phyloP scores from a whole-genome alignment of 768 basidiomycete species.

The Suillus clintonianus region DNA sequence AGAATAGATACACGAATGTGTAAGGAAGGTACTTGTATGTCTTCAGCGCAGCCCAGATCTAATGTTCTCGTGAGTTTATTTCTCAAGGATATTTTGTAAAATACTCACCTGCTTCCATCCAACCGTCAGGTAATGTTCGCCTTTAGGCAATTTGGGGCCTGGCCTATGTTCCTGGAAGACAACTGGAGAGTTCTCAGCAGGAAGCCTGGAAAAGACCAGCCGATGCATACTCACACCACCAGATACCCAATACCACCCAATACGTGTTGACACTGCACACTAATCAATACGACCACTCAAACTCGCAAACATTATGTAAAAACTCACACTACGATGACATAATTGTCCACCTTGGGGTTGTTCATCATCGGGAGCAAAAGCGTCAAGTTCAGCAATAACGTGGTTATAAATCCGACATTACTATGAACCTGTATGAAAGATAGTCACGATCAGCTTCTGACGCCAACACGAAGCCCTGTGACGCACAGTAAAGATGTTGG shows the following conservation, averaged over 20 bases:
- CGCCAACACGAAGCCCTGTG: not conserved
- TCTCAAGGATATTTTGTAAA: not conserved
- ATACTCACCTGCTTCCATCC: slow-evolving; percentile 77
- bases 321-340: slow-evolving; percentile 68
- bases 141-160: slow-evolving; percentile 76
- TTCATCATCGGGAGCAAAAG: slow-evolving; percentile 59
- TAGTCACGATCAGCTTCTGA: not conserved
- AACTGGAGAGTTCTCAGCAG: slow-evolving; percentile 42
- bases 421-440: slow-evolving; percentile 57
- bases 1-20: slow-evolving; percentile 78
- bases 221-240: slow-evolving; percentile 70
- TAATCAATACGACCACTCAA: not conserved
- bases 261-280: slow-evolving; percentile 65
- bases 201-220: not conserved
- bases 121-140: slow-evolving; percentile 74
- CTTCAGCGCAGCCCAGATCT: slow-evolving; percentile 78
- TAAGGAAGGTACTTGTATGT: slow-evolving; percentile 78
- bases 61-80: slow-evolving; percentile 23
- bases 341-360: slow-evolving; percentile 72
- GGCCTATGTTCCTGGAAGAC: slow-evolving; percentile 82
- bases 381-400: slow-evolving; percentile 67
- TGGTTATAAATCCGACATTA: slow-evolving; percentile 72
- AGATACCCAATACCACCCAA: slow-evolving; percentile 79
- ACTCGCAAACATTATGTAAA: not conserved
- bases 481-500: slow-evolving; percentile 78